Evolutionary conservation across 495 filamentous ascomycete genomes (phyloP), one percentile per base, ranked within the genome.

Genomic region (Hypoxylon rickii): DNA sequence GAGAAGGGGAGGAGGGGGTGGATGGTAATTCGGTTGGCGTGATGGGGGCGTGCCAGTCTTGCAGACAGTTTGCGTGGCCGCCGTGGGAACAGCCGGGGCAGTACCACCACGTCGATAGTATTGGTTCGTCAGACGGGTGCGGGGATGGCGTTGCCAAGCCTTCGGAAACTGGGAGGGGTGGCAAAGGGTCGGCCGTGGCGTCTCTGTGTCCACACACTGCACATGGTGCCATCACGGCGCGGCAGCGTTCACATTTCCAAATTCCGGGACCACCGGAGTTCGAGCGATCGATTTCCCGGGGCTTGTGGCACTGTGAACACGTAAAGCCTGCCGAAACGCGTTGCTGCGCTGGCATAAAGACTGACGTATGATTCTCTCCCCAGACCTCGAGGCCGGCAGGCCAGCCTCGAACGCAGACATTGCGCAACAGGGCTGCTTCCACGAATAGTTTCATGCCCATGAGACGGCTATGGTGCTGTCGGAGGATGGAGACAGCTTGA

Each of bases 11-110:
- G 8, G 10, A 32, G 2, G 49, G 18, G 7, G 34, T 26, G n/a
- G 59, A 26, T 6, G 44, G 42, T 7, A 40, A 40, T 33, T 63
- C 60, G 13, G 40, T 43, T 1, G 55, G 19, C 24, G 59, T 44
- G 10, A 73, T 44, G n/a, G 69, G 52, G 7, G 68, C 68, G 44
- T 88, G 83, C 88, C 88, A 92, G 3, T 75, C 79, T 39, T 76
- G 75, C 40, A 91, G 77, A 58, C 89, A 92, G 17, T 78, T 79
- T 1, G 81, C 68, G 68, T 92, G 89, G 4, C 88, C 88, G 38
- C 88, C 87, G 56, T 92, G 89, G 15, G 83, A 84, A 52, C 89
- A 92, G 33, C 83, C 81, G 48, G 87, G 83, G 55, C 89, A 92
- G 75, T 82, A 86, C 63, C 78, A 83, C 87, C 87, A 91, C 7